These are phyloP conservation scores for Chaetomium cochliodes DNA, from an alignment of 495 filamentous ascomycete species.

Conservation along the genomic window DNA sequence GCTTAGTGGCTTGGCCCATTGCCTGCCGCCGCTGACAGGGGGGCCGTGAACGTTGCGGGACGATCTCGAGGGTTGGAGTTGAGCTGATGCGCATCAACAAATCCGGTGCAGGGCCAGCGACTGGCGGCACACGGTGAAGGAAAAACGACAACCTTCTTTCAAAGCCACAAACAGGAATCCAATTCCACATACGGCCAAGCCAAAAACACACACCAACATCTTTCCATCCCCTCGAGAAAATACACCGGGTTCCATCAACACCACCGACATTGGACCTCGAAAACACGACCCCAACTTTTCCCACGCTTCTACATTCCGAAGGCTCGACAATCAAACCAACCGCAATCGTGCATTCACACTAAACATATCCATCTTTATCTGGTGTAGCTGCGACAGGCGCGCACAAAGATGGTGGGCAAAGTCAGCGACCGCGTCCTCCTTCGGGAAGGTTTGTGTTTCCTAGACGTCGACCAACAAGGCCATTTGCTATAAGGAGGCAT, in stretches of 20 bases:
- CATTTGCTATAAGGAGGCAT: neutral
- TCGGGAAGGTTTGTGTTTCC: slow-evolving; percentile 44
- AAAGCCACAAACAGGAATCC: slow-evolving; percentile 4
- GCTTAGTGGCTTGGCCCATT: slow-evolving; percentile 8
- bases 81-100: slow-evolving; percentile 20
- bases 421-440: slow-evolving; percentile 55
- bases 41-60: slow-evolving; percentile 17
- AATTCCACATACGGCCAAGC: neutral
- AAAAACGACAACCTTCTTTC: neutral
- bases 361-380: neutral
- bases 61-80: slow-evolving; percentile 7
- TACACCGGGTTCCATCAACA: neutral
- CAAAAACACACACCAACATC: neutral
- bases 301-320: neutral
- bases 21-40: slow-evolving; percentile 17
- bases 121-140: slow-evolving; percentile 5
- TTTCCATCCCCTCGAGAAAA: neutral
- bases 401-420: slow-evolving; percentile 48
- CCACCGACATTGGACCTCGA: neutral
- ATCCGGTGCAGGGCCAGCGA: neutral
- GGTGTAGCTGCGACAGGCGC: neutral
- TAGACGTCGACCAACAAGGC: neutral
- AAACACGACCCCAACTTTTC: neutral
- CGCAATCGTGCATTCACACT: neutral
- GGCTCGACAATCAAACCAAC: neutral